These are phyloP conservation scores for Ceratobasidium sp. DNA, from an alignment of 1,284 basidiomycete species.

Conservation along the genomic window DNA sequence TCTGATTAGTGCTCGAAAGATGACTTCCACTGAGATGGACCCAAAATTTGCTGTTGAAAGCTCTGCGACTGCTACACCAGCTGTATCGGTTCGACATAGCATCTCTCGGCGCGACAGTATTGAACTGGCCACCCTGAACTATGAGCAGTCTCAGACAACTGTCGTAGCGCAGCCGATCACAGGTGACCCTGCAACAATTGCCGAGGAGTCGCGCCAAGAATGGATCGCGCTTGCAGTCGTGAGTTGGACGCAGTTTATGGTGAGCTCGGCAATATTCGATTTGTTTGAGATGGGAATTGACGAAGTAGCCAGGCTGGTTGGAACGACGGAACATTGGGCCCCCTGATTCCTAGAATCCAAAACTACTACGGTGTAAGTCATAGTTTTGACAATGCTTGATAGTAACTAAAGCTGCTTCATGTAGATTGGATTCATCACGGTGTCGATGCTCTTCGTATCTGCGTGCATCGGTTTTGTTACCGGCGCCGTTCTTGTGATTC, in stretches of 20 bases:
- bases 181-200: not conserved
- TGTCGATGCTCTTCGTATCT: slow-evolving; percentile 44
- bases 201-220: slow-evolving; percentile 7
- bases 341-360: slow-evolving; percentile 43
- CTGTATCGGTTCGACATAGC: not conserved
- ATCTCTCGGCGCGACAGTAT: slow-evolving; percentile 3
- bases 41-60: slow-evolving; percentile 3
- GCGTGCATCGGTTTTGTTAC: slow-evolving; percentile 41
- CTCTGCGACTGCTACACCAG: slow-evolving; percentile 6
- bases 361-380: slow-evolving; percentile 40
- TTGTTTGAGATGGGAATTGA: not conserved
- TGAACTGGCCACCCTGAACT: slow-evolving; percentile 15
- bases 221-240: slow-evolving; percentile 26
- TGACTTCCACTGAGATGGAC: slow-evolving; percentile 8
- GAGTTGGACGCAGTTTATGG: slow-evolving; percentile 37
- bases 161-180: not conserved
- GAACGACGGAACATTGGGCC: slow-evolving; percentile 44
- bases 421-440: slow-evolving; percentile 39
- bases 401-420: not conserved
- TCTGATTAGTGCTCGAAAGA: not conserved
- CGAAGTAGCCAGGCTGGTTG: slow-evolving; percentile 19
- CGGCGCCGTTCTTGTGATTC: slow-evolving; percentile 38
- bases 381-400: not conserved
- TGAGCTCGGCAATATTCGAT: not conserved
- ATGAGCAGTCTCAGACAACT: not conserved